phyloP scores from a whole-genome alignment of 768 basidiomycete genomes.

The Rickenella mellea region DNA sequence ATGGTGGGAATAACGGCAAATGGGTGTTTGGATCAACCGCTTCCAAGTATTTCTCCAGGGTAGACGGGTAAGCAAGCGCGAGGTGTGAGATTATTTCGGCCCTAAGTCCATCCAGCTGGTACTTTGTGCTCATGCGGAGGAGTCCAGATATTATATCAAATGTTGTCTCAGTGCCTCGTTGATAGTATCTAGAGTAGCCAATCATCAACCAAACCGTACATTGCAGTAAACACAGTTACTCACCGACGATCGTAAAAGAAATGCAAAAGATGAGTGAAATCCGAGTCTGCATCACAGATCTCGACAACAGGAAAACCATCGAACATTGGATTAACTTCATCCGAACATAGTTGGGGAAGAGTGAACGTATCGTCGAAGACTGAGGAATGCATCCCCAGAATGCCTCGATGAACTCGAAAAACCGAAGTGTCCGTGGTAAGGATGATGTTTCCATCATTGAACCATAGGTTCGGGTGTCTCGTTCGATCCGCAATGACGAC shows the following conservation, averaged over 20 bases:
- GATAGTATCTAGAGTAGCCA: constrained; percentile 13
- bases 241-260: constrained; percentile 10
- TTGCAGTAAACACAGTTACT: constrained; percentile 2
- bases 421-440: constrained; percentile 2
- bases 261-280: constrained; percentile 8
- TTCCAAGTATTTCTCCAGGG: no score
- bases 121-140: constrained; percentile 35
- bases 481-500: no score
- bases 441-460: constrained; percentile 10
- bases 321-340: background rate
- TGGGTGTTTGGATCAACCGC: no score
- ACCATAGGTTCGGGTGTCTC: no score
- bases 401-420: constrained; percentile 8
- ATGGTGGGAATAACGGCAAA: no score
- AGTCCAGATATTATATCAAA: constrained; percentile 34
- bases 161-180: constrained; percentile 12
- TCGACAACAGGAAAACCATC: constrained; percentile 2
- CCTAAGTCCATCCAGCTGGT: constrained; percentile 27
- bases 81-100: constrained; percentile 30
- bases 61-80: constrained; percentile 31
- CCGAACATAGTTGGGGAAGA: no score
- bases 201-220: background rate
- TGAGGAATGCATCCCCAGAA: constrained; percentile 7
- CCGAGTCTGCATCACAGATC: constrained; percentile 7
- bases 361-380: constrained; percentile 1